These are phyloP conservation scores for Tetracladium marchalianum DNA, from an alignment of 495 filamentous ascomycete genomes.

Conservation along the genomic window DNA sequence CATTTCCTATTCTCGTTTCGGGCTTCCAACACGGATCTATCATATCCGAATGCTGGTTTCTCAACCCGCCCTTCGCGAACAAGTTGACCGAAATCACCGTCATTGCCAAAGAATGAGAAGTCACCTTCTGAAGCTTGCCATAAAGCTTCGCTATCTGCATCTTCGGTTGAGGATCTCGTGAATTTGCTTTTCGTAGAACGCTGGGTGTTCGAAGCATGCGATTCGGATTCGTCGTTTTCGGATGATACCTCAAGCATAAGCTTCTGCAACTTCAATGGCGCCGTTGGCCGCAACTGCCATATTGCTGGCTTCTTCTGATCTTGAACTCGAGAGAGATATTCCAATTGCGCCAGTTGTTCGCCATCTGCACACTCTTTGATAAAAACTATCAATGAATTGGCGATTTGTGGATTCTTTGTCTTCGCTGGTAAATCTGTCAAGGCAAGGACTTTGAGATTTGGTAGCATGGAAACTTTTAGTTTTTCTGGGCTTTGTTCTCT, in stretches of 20 bases:
- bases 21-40: constrained; percentile 1
- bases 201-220: constrained; percentile 9
- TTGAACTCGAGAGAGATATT: constrained; percentile 34
- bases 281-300: constrained; percentile 23
- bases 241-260: constrained; percentile 49
- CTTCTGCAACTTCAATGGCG: constrained; percentile 42
- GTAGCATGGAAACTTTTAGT: constrained; percentile 47
- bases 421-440: constrained; percentile 51
- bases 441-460: constrained; percentile 44
- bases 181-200: constrained; percentile 25
- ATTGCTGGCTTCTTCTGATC: constrained; percentile 28
- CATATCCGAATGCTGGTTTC: not conserved
- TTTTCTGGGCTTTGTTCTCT: constrained; percentile 20
- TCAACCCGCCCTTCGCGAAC: constrained; percentile 11
- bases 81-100: constrained; percentile 47
- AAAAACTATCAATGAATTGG: constrained; percentile 42
- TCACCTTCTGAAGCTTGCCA: constrained; percentile 51
- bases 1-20: not conserved
- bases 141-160: constrained; percentile 48
- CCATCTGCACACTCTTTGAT: constrained; percentile 53
- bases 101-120: constrained; percentile 52
- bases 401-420: constrained; percentile 29
- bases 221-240: not conserved
- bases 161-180: constrained; percentile 48
- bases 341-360: constrained; percentile 40